Conservation (phyloP, 305 asterid species). For the Plantago rigida region DNA sequence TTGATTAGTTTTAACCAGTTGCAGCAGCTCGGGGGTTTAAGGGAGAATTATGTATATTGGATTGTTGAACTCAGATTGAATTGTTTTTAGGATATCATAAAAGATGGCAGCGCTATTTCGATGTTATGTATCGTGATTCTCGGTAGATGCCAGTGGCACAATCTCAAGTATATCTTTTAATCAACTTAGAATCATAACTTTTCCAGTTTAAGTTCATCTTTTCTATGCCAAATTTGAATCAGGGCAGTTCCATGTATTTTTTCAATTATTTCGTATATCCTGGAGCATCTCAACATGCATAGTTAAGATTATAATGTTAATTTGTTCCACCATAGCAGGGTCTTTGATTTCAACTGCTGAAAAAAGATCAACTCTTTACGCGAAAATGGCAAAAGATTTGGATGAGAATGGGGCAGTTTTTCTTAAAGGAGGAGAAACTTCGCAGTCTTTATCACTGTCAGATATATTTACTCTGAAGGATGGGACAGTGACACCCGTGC, state of each 20-base stretch:
- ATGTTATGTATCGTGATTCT: no score
- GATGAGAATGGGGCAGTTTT: conserved; percentile 75
- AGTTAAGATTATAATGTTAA: not conserved
- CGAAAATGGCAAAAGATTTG: conserved; percentile 66
- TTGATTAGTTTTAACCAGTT: no score
- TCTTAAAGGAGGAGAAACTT: conserved; percentile 74
- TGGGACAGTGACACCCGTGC: conserved; percentile 60
- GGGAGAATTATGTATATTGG: no score
- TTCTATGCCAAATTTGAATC: no score
- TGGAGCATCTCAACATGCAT: not conserved
- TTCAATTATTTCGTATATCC: not conserved
- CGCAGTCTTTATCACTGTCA: conserved; percentile 76
- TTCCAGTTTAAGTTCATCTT: not conserved
- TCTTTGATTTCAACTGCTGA: conserved; percentile 45
- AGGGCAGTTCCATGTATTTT: not conserved
- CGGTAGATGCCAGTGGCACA: no score
- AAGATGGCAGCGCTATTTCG: no score
- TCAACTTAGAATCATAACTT: no score
- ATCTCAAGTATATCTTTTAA: no score
- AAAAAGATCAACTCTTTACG: conserved; percentile 56
- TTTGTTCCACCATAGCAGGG: conserved; percentile 25
- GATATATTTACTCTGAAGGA: conserved; percentile 63
- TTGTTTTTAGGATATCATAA: no score
- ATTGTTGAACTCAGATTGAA: not conserved
- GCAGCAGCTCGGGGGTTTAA: no score